phyloP scores from a whole-genome alignment of 108 stramenopile species.

The Cylindrotheca closterium region DNA sequence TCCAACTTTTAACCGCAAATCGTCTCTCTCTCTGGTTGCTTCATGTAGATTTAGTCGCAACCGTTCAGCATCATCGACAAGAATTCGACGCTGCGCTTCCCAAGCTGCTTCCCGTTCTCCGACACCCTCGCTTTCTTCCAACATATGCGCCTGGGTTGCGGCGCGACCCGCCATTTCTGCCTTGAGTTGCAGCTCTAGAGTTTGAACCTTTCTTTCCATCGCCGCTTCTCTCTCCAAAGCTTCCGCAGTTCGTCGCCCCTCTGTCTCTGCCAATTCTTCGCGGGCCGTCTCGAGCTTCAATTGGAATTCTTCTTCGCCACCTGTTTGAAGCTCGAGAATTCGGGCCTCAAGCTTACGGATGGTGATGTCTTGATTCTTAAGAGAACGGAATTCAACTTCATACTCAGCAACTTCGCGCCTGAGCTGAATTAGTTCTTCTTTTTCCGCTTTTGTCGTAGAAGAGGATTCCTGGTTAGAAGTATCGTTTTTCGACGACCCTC shows the following conservation, averaged over 20 bases:
- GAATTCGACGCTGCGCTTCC: constrained; percentile 83
- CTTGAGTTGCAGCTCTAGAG: constrained; percentile 75
- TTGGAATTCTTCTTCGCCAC: constrained; percentile 67
- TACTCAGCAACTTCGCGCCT: constrained; percentile 87
- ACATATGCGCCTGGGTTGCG: constrained; percentile 70
- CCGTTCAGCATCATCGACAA: constrained; percentile 82
- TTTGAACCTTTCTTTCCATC: constrained; percentile 69
- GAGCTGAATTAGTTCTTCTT: constrained; percentile 81
- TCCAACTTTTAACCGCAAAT: constrained; percentile 66
- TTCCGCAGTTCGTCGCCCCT: constrained; percentile 81
- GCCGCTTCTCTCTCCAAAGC: constrained; percentile 86
- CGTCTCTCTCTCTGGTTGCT: constrained; percentile 71
- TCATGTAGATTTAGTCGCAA: constrained; percentile 68
- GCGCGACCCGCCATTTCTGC: constrained; percentile 84
- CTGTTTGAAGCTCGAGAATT: constrained; percentile 68
- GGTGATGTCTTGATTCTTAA: constrained; percentile 94
- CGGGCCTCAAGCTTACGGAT: constrained; percentile 82
- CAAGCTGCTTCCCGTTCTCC: constrained; percentile 86
- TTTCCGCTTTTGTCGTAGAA: constrained; percentile 43
- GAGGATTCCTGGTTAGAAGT: constrained; percentile 11
- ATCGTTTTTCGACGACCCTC: not conserved
- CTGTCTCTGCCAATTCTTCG: constrained; percentile 77
- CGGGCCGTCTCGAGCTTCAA: constrained; percentile 71
- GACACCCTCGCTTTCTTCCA: constrained; percentile 77
- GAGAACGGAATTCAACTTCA: constrained; percentile 82